phyloP scores from a whole-genome alignment of 2,329 filamentous ascomycete genomes.

The Zymoseptoria pseudotritici region DNA sequence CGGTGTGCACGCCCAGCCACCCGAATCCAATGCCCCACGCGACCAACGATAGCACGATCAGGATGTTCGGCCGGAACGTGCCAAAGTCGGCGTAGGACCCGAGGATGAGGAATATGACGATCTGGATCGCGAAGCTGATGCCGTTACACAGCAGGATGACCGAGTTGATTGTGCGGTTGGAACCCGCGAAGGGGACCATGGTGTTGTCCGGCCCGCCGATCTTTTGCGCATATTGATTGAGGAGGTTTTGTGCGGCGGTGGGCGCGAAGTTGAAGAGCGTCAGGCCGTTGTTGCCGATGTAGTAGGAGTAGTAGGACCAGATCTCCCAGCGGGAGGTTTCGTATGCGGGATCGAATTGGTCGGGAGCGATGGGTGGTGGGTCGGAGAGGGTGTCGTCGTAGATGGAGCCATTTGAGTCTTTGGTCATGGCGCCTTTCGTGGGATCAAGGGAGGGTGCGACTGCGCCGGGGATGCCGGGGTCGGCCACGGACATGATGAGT shows the following conservation, averaged over 20 bases:
- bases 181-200: conserved; percentile 50
- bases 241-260: conserved; percentile 57
- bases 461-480: conserved; percentile 26
- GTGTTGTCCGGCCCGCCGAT: conserved; percentile 36
- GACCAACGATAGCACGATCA: conserved; percentile 53
- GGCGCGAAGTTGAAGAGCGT: conserved; percentile 58
- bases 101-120: conserved; percentile 48
- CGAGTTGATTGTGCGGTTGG: conserved; percentile 53
- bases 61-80: conserved; percentile 54
- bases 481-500: conserved; percentile 27
- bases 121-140: conserved; percentile 60
- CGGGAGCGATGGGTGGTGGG: conserved; percentile 40
- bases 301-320: conserved; percentile 45
- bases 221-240: conserved; percentile 51
- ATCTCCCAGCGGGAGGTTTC: conserved; percentile 48
- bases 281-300: conserved; percentile 59
- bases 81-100: conserved; percentile 58
- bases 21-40: conserved; percentile 59
- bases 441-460: conserved; percentile 27
- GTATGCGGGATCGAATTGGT: conserved; percentile 48
- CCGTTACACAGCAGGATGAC: conserved; percentile 61
- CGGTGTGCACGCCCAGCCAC: conserved; percentile 58
- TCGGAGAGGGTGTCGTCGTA: conserved; percentile 27
- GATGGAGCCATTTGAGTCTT: conserved; percentile 14
- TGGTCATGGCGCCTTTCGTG: conserved; percentile 22